phyloP scores from a whole-genome alignment of 257 asterid species.

The Linaria vulgaris region DNA sequence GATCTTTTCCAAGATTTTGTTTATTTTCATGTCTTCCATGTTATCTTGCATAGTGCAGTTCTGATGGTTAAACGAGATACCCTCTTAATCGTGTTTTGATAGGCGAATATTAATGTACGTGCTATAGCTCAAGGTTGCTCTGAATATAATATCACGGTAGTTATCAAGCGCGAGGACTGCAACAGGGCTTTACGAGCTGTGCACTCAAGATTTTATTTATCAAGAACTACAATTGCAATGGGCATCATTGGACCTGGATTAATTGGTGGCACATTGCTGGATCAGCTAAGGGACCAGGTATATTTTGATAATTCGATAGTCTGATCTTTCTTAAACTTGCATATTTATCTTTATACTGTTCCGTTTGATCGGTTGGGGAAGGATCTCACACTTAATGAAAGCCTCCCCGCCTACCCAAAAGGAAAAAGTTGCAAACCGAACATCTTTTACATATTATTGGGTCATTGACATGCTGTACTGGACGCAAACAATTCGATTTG shows the following conservation, averaged over 20 bases:
- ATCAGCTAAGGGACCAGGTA: constrained; percentile 97
- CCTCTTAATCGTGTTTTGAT: constrained; percentile 34
- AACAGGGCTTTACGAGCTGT: constrained; percentile 93
- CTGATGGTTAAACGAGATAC: background rate
- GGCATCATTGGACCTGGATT: constrained; percentile 97
- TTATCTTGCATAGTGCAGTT: background rate
- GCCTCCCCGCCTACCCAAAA: no score
- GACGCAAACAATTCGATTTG: background rate
- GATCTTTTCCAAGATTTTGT: constrained; percentile 1
- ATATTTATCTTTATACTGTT: constrained; percentile 10
- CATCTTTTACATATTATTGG: background rate
- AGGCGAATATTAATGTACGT: constrained; percentile 96
- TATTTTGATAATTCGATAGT: constrained; percentile 6
- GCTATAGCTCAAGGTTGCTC: constrained; percentile 99
- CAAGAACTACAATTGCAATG: constrained; percentile 91
- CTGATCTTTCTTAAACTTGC: background rate
- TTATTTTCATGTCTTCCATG: constrained; percentile 14
- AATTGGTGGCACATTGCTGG: constrained; percentile 92
- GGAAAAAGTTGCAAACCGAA: no score
- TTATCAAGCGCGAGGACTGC: constrained; percentile 89
- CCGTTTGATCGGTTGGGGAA: background rate
- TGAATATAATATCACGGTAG: constrained; percentile 90
- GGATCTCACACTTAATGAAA: no score
- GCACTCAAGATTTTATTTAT: constrained; percentile 92
- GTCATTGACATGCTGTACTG: background rate